Conservation (phyloP, 2,329 filamentous ascomycete genomes). For the Lachnellula arida region DNA sequence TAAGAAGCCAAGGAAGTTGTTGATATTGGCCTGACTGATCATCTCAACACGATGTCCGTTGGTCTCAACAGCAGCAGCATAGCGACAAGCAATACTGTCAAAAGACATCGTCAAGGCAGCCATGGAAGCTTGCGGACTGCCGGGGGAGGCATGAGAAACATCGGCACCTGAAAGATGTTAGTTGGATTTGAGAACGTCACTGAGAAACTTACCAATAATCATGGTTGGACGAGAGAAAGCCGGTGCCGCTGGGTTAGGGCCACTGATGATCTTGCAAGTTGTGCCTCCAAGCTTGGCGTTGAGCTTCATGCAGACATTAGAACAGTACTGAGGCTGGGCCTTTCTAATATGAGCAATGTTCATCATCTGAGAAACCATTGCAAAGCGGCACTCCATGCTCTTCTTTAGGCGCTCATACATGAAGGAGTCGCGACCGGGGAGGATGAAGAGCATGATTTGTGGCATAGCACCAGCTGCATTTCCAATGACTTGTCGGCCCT, state of each 20-base stretch:
- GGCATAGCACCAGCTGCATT: conserved; percentile 38
- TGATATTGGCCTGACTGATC: conserved; percentile 62
- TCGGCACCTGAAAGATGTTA: conserved; percentile 69
- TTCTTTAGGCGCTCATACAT: conserved; percentile 87
- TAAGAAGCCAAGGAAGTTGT: conserved; percentile 60
- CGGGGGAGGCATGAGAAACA: conserved; percentile 77
- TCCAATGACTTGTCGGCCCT: conserved; percentile 16
- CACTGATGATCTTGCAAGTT: conserved; percentile 46
- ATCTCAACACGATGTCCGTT: conserved; percentile 83
- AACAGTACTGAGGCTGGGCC: conserved; percentile 76
- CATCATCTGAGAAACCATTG: conserved; percentile 78
- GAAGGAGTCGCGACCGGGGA: conserved; percentile 65
- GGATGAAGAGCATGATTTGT: conserved; percentile 74
- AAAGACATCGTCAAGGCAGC: conserved; percentile 82
- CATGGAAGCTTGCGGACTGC: conserved; percentile 64
- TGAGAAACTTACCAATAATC: conserved; percentile 56
- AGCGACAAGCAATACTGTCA: conserved; percentile 67
- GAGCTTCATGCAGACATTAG: conserved; percentile 94
- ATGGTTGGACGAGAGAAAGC: conserved; percentile 59
- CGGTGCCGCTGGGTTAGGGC: conserved; percentile 12
- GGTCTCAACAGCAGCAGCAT: conserved; percentile 72
- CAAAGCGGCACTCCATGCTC: conserved; percentile 77
- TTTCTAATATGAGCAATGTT: conserved; percentile 64
- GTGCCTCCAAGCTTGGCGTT: conserved; percentile 91
- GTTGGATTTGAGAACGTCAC: not conserved